phyloP scores from a whole-genome alignment of 2,329 filamentous ascomycete genomes.

The Monosporascus sp. region DNA sequence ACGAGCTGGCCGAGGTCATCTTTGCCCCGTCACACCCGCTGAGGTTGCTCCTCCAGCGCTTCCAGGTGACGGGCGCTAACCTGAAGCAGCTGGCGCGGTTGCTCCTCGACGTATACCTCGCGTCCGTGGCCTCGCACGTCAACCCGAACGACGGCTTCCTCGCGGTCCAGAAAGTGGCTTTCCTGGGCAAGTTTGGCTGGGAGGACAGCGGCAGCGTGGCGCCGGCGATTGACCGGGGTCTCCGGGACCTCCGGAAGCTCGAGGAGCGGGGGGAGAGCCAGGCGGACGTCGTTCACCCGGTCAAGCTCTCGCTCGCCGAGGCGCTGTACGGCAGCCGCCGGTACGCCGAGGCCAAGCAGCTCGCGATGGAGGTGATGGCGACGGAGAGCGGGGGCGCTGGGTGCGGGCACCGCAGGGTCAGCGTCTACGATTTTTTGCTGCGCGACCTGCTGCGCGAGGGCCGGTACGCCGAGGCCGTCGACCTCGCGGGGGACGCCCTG shows the following conservation, averaged over 20 bases:
- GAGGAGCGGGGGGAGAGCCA: conserved; percentile 1
- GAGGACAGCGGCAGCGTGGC: not conserved
- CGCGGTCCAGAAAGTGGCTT: not conserved
- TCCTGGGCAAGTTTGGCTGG: not conserved
- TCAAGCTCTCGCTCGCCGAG: conserved; percentile 1
- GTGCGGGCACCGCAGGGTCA: not conserved
- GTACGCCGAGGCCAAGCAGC: not conserved
- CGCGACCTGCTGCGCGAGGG: not conserved
- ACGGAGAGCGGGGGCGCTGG: not conserved
- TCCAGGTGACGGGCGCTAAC: not conserved
- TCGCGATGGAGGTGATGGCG: not conserved
- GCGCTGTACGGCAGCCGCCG: conserved; percentile 1
- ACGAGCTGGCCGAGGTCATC: not conserved
- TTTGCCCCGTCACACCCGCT: not conserved
- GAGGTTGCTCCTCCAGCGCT: not conserved
- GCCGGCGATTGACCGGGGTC: conserved; percentile 1
- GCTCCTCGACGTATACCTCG: not conserved
- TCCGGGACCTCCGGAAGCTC: conserved; percentile 6
- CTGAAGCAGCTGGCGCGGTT: not conserved
- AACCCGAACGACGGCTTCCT: not conserved
- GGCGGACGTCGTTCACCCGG: not conserved
- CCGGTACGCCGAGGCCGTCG: conserved; percentile 7
- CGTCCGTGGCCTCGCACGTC: not conserved
- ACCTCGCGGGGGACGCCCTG: conserved; percentile 5
- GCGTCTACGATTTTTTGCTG: not conserved